Evolutionary conservation across 1,284 basidiomycete genomes (phyloP).

Genomic region (Bjerkandera adusta): DNA sequence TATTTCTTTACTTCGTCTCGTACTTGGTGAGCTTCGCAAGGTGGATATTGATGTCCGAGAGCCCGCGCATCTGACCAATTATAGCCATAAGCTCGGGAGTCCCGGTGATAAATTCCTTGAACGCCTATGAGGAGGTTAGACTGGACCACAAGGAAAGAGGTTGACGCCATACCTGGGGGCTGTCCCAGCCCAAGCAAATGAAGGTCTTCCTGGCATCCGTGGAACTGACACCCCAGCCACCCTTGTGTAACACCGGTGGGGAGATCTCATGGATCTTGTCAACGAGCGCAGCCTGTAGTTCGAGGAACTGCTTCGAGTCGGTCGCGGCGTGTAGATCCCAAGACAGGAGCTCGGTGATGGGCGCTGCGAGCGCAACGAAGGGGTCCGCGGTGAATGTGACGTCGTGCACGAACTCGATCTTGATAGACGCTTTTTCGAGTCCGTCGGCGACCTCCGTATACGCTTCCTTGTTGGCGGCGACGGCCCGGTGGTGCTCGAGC

Average conservation of each 20-base stretch:
- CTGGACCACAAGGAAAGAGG: neutral
- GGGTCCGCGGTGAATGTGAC: constrained; percentile 3
- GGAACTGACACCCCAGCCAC: constrained; percentile 5
- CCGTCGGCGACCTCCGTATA: neutral
- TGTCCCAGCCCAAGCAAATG: constrained; percentile 4
- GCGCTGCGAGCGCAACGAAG: constrained; percentile 7
- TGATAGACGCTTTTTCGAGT: neutral
- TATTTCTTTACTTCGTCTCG: too few species aligned
- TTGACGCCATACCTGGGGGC: constrained; percentile 5
- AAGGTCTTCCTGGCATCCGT: constrained; percentile 3
- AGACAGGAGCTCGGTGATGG: constrained; percentile 10
- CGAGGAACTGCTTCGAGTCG: constrained; percentile 1
- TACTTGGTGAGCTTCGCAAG: neutral
- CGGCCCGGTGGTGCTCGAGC: constrained; percentile 8
- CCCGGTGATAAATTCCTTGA: neutral
- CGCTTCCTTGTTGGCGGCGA: constrained; percentile 5
- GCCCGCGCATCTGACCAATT: neutral
- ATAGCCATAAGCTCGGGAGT: neutral
- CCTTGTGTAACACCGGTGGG: neutral
- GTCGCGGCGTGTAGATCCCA: constrained; percentile 4
- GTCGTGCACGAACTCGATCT: constrained; percentile 6
- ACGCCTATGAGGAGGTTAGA: neutral
- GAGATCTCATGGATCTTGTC: neutral
- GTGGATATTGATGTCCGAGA: neutral
- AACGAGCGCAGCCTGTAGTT: neutral